Base-by-base conservation (phyloP, 2,329 filamentous ascomycete species). In the Ceratocystis diversiconidia region DNA sequence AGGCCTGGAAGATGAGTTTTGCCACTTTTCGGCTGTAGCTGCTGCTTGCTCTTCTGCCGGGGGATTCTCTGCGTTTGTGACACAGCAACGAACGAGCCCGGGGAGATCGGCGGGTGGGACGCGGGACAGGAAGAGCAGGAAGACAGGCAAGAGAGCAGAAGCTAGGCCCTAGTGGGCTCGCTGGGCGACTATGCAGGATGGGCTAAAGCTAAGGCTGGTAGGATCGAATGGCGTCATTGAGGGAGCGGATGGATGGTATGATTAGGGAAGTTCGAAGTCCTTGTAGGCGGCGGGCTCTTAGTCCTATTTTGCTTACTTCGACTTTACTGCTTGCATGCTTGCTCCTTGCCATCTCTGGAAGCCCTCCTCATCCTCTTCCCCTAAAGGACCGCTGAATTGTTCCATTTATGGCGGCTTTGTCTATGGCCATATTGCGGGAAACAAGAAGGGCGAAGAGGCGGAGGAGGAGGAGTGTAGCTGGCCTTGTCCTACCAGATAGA, bases 221-320 rank as follows among this genome's bases (percentile, higher is more conserved):
- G 52, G 52, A 46, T 62, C 43, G 25, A 55, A 64, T 64, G 48
- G 62, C 62, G 62, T 60, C 48, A 64, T 64, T 46, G 36, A 19
- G 22, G 15, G 46, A n/a, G 6, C 2, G 19, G 46, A 5, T 2
- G n/a, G 6, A 2, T 48, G 15, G 17, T n/a, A 48, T 22, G 46
- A 7, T 19, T 41, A 41, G 46, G n/a, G 46, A 17, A 48, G 46
- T 22, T 48, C 8, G 46, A 48, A 6, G 46, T 48, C n/a, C 8
- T 41, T 15, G 36, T 5, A 15, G 36, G 8, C 10, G 36, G 8
- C 3, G 8, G 36, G 36, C 36, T 41, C 36, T 41, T 15, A 2
- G 43, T 46, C 43, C n/a, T 46, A 15, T 46, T 46, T 46, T 46
- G 12, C n/a, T 46, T 46, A 5, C n/a, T 46, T n/a, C 17, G 3